A percentile compares a stretch with the other conserved stretches of the same genome.
Evolutionary conservation across 73 alveolate genomes (phyloP).

Genomic region (Tetrahymena borealis): DNA sequence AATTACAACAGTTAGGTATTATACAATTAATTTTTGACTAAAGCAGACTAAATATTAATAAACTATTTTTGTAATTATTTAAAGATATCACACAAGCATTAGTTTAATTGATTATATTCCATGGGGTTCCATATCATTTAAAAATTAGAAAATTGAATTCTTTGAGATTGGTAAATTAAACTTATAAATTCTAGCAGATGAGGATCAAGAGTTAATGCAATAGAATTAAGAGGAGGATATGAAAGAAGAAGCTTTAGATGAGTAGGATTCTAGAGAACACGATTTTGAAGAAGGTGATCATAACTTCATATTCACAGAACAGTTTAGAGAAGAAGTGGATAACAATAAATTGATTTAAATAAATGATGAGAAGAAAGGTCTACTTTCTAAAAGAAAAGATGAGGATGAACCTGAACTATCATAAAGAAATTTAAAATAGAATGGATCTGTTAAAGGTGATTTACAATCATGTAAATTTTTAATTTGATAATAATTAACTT

Average conservation of each 20-base stretch:
- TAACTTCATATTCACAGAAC: background rate
- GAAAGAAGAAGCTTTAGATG: conserved; percentile 13
- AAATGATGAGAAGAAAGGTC: background rate
- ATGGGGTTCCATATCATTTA: background rate
- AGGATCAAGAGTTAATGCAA: conserved; percentile 23
- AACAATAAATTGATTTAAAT: background rate
- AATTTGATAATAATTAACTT: no score
- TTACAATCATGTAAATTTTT: background rate
- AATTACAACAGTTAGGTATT: background rate
- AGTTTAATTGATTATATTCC: conserved; percentile 16
- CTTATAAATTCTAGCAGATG: conserved; percentile 20
- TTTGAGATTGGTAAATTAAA: conserved; percentile 23
- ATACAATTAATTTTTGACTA: no score
- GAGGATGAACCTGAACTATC: background rate
- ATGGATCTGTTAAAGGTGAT: background rate
- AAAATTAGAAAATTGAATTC: conserved; percentile 6
- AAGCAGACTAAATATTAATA: no score
- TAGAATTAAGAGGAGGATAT: conserved; percentile 13
- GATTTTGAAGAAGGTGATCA: background rate
- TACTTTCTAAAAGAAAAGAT: background rate
- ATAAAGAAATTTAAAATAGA: background rate
- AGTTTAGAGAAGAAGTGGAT: background rate
- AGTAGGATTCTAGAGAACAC: background rate
- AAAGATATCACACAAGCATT: background rate
- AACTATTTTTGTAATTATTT: no score